These are phyloP conservation scores for Clausena lansium DNA, from an alignment of 345 rosid species.

Conservation along the genomic window DNA sequence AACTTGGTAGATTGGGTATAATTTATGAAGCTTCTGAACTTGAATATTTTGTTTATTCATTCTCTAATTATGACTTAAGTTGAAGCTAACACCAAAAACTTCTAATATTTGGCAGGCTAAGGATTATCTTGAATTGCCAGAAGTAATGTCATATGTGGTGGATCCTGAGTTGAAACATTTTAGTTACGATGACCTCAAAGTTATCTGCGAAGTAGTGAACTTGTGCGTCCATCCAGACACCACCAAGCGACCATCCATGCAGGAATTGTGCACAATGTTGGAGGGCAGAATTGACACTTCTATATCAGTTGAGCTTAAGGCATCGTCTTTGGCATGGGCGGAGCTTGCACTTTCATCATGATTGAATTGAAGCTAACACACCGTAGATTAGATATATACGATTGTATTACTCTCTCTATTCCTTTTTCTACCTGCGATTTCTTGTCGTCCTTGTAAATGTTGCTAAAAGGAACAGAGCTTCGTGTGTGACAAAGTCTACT, in stretches of 20 bases:
- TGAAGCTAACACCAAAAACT: background rate
- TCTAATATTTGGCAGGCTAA: constrained; percentile 59
- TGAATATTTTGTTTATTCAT: background rate
- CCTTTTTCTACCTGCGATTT: background rate
- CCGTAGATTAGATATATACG: constrained; percentile 37
- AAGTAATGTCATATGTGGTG: constrained; percentile 68
- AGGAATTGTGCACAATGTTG: constrained; percentile 52
- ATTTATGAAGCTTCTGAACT: background rate
- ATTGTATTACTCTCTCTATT: constrained; percentile 12
- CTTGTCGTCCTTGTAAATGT: constrained; percentile 41
- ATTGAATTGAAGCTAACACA: constrained; percentile 40
- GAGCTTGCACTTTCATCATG: constrained; percentile 85
- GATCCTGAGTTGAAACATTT: constrained; percentile 92
- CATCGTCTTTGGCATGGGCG: constrained; percentile 95
- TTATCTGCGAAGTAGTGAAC: constrained; percentile 71
- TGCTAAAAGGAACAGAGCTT: constrained; percentile 30
- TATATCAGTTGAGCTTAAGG: constrained; percentile 63
- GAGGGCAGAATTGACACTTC: constrained; percentile 79
- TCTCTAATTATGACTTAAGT: background rate
- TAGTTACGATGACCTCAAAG: constrained; percentile 66
- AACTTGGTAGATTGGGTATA: constrained; percentile 87
- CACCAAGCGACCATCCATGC: constrained; percentile 57
- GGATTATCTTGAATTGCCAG: constrained; percentile 76
- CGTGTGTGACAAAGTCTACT: constrained; percentile 20
- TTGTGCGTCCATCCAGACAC: constrained; percentile 65